These are phyloP conservation scores for Candida golubevii DNA, from an alignment of 805 yeast genomes.

Conservation along the genomic window DNA sequence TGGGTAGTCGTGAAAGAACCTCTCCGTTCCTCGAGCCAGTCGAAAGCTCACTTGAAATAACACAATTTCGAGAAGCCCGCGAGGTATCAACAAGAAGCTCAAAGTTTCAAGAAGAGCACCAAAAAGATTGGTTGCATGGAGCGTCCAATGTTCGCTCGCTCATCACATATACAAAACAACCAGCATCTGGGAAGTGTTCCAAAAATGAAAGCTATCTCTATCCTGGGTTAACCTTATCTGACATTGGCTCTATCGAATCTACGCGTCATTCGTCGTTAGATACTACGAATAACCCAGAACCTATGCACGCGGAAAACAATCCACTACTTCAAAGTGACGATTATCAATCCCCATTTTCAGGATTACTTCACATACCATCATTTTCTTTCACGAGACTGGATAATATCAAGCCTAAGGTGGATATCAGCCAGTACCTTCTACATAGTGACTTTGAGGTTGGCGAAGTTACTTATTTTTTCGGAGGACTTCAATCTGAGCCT, in stretches of 20 bases:
- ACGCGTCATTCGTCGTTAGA: conserved; percentile 8
- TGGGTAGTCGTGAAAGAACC: no score
- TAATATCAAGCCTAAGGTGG: neutral
- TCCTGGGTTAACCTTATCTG: conserved; percentile 5
- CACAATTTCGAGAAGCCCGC: conserved; percentile 5
- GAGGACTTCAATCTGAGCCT: conserved; percentile 28
- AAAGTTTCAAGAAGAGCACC: conserved; percentile 6
- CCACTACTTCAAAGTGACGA: conserved; percentile 12
- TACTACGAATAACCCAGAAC: neutral
- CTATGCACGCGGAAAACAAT: neutral
- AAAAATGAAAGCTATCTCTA: conserved; percentile 1
- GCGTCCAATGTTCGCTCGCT: conserved; percentile 20
- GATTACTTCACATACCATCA: conserved; percentile 14
- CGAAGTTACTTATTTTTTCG: conserved; percentile 33
- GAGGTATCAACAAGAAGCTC: conserved; percentile 2
- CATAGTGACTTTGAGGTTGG: conserved; percentile 31
- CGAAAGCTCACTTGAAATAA: conserved; percentile 1
- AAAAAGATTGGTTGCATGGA: conserved; percentile 12
- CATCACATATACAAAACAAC: conserved; percentile 4
- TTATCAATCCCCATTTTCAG: conserved; percentile 14
- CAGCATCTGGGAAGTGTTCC: neutral
- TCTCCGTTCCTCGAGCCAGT: no score
- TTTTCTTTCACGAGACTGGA: conserved; percentile 9
- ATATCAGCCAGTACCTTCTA: conserved; percentile 16
- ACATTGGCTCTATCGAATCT: neutral